phyloP scores from a whole-genome alignment of 768 basidiomycete species.

The Pisolithus marmoratus region DNA sequence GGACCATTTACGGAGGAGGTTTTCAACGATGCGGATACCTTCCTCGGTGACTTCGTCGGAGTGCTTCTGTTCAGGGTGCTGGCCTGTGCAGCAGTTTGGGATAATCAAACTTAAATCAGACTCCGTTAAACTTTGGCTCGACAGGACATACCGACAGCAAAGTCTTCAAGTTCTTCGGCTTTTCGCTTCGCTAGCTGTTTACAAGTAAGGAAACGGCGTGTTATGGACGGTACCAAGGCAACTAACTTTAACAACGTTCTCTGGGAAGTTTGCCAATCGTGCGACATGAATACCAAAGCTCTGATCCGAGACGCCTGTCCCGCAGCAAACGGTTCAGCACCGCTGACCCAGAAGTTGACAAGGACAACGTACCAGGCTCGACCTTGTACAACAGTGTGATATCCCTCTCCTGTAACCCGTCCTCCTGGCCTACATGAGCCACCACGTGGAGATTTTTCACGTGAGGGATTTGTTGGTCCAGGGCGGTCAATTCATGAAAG shows the following conservation, averaged over 20 bases:
- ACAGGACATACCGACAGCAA: conserved; percentile 43
- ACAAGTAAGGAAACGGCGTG: neutral
- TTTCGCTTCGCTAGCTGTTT: conserved; percentile 82
- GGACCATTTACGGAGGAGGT: conserved; percentile 69
- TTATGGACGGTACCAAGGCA: neutral
- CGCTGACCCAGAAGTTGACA: neutral
- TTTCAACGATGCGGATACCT: conserved; percentile 76
- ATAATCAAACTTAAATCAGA: neutral
- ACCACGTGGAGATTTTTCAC: conserved; percentile 96
- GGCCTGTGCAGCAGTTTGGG: conserved; percentile 7
- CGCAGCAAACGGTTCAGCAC: conserved; percentile 1
- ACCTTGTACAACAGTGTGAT: conserved; percentile 78
- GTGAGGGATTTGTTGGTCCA: conserved; percentile 79
- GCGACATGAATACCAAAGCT: conserved; percentile 99
- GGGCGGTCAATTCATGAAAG: conserved; percentile 92
- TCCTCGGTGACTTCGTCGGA: conserved; percentile 61
- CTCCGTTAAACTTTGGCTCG: neutral
- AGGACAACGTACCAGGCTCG: conserved; percentile 56
- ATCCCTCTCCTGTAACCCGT: conserved; percentile 51
- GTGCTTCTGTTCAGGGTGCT: conserved; percentile 38
- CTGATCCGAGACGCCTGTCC: conserved; percentile 83
- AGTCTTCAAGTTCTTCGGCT: conserved; percentile 88
- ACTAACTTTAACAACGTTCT: conserved; percentile 78
- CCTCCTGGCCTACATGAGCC: conserved; percentile 70
- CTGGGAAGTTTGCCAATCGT: conserved; percentile 94